These are phyloP conservation scores for Apiospora phragmitis DNA, from an alignment of 2,329 filamentous ascomycete genomes.

Conservation along the genomic window DNA sequence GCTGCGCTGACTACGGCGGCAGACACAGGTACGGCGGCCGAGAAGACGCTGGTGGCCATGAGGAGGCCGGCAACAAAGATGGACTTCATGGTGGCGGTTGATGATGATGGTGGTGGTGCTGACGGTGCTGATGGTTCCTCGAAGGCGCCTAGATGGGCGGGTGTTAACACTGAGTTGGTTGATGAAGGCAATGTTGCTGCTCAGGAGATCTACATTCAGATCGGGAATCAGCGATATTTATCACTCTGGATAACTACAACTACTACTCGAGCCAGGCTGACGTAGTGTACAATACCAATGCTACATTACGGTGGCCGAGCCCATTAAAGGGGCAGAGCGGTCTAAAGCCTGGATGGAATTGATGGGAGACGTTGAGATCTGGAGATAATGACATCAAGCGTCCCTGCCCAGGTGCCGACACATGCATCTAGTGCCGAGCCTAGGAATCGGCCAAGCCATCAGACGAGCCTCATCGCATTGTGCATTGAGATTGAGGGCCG, in stretches of 20 bases:
- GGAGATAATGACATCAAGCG: slow-evolving; percentile 3
- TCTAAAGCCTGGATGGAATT: background rate
- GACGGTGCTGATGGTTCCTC: background rate
- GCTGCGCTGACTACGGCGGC: background rate
- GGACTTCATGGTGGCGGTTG: slow-evolving; percentile 1
- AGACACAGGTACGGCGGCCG: background rate
- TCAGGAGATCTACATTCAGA: background rate
- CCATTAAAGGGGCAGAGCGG: background rate
- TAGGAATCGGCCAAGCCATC: background rate
- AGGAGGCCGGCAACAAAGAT: background rate
- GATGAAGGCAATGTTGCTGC: background rate
- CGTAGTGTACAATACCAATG: background rate
- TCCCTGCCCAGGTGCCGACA: background rate
- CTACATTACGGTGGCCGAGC: background rate
- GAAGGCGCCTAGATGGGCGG: background rate
- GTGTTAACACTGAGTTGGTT: background rate
- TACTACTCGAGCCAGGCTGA: background rate
- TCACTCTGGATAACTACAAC: background rate
- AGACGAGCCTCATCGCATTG: background rate
- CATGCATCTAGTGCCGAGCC: background rate
- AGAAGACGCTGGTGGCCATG: slow-evolving; percentile 9
- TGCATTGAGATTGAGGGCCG: slow-evolving; percentile 4
- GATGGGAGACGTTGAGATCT: background rate
- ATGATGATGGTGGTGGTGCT: background rate
- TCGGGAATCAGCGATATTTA: background rate